These are phyloP conservation scores for Zygosaccharomyces pseudorouxii DNA, from an alignment of 805 yeast species.

Conservation along the genomic window DNA sequence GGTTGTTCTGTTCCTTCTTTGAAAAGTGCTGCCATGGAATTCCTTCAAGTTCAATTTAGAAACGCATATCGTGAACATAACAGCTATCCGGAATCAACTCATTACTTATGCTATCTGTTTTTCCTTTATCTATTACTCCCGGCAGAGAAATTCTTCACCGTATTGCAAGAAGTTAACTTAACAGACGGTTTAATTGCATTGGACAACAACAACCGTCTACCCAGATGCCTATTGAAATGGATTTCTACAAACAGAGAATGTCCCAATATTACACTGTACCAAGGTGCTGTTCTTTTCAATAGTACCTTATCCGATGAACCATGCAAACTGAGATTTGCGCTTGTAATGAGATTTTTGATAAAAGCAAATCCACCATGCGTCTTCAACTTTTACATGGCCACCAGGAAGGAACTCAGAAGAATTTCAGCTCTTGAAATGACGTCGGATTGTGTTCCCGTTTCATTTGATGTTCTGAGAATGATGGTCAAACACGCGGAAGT, in stretches of 20 bases:
- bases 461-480: constrained; percentile 30
- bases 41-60: constrained; percentile 42
- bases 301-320: constrained; percentile 36
- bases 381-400: constrained; percentile 32
- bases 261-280: constrained; percentile 35
- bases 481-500: constrained; percentile 35
- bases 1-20: constrained; percentile 59
- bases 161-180: constrained; percentile 36
- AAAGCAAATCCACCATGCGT: constrained; percentile 33
- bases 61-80: constrained; percentile 39
- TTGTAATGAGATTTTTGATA: constrained; percentile 32
- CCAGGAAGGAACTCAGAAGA: constrained; percentile 33
- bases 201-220: constrained; percentile 37
- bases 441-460: constrained; percentile 33
- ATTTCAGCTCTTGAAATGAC: constrained; percentile 30
- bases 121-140: constrained; percentile 37
- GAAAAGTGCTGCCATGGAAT: constrained; percentile 44
- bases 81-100: constrained; percentile 13
- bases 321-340: constrained; percentile 34
- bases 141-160: constrained; percentile 36
- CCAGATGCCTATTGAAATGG: constrained; percentile 36
- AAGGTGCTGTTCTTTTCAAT: constrained; percentile 34
- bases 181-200: constrained; percentile 33
- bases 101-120: constrained; percentile 31
- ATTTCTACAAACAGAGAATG: constrained; percentile 28